Base-by-base conservation (phyloP, 1,284 basidiomycete species). In the Trichosporon inkin region DNA sequence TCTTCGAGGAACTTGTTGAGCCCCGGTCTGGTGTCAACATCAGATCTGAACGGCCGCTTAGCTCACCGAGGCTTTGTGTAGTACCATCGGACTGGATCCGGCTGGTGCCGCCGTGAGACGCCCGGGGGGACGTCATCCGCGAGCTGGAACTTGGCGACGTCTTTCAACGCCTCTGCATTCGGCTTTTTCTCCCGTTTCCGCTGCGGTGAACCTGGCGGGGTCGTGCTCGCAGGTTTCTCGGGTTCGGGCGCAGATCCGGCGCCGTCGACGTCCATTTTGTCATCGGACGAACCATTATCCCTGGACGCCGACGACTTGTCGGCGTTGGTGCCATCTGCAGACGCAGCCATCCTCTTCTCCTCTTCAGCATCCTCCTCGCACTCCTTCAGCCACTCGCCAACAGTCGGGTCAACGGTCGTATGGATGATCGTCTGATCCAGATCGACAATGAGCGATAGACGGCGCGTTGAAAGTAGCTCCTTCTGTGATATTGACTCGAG, bases 391-490 rank as follows among this genome's bases (percentile, higher is more conserved):
- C 95, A 98, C 74, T 98, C 94, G 24, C 92, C 93, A 0, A 98
- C 92, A 0, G 95, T 98, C 1, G 96, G 94, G 77, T 99, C 95
- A 36, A 98, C 95, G 0, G 95, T 98, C 10, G 96, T 95, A 74
- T 99, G 95, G 10, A 99, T 92, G 72, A 99, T 93, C 7, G 95
- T 99, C 78, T 99, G 95, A 80, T 99, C 95, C 40, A 99, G 85
- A 80, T 99, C 95, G 68, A 99, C 95, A 70, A 99, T 97, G 63
- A 99, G 86, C 11, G 91, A 92, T 20, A 99, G 85, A 72, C 88
- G 92, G 60, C 87, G 84, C 14, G 85, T 81, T 54, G 84, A 82
- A 67, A 92, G 83, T 28, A 99, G 85, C 62, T 87, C 85, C 3
- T 87, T 80, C 2, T 90, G 88, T 6, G 88, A 88, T 70, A 92